These are phyloP conservation scores for Aristolochia californica DNA, from an alignment of 164 flowering plant genomes.

Conservation along the genomic window DNA sequence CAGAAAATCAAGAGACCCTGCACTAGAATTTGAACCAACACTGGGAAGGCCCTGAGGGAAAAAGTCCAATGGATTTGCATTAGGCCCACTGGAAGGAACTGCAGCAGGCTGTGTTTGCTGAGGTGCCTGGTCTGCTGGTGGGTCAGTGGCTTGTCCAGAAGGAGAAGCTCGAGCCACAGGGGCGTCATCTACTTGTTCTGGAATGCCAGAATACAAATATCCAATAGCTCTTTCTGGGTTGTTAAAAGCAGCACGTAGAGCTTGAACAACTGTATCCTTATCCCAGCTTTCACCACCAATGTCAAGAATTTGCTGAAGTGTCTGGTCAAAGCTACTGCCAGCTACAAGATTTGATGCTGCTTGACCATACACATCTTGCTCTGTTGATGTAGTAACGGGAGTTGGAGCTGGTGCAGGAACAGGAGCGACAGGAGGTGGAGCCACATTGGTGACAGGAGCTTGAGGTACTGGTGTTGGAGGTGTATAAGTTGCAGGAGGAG, in stretches of 20 bases:
- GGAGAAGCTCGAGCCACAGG: slow-evolving; percentile 40
- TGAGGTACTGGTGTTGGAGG: not conserved
- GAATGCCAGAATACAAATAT: slow-evolving; percentile 89
- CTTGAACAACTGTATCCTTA: slow-evolving; percentile 77
- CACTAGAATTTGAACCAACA: slow-evolving; percentile 55
- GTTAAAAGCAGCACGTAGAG: slow-evolving; percentile 92
- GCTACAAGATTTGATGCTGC: slow-evolving; percentile 93
- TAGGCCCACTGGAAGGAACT: slow-evolving; percentile 69
- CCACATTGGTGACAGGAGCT: not conserved
- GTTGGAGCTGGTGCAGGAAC: slow-evolving; percentile 9
- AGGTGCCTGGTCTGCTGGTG: slow-evolving; percentile 29
- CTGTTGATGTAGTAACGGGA: slow-evolving; percentile 6
- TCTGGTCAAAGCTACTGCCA: slow-evolving; percentile 57
- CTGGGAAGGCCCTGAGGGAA: slow-evolving; percentile 96
- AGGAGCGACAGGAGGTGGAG: slow-evolving; percentile 4
- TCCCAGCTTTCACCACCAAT: slow-evolving; percentile 99
- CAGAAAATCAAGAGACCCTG: slow-evolving; percentile 71
- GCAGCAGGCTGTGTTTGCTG: slow-evolving; percentile 52
- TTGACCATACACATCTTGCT: slow-evolving; percentile 57
- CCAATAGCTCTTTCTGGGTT: slow-evolving; percentile 98
- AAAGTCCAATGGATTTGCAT: slow-evolving; percentile 84
- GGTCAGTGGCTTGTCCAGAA: slow-evolving; percentile 31
- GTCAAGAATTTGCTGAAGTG: slow-evolving; percentile 77
- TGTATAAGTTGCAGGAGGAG: not conserved
- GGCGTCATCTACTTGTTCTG: slow-evolving; percentile 76